Evolutionary conservation across 371 early-diverging fungal genomes (phyloP).

Genomic region (Nosema muscidifuracis): DNA sequence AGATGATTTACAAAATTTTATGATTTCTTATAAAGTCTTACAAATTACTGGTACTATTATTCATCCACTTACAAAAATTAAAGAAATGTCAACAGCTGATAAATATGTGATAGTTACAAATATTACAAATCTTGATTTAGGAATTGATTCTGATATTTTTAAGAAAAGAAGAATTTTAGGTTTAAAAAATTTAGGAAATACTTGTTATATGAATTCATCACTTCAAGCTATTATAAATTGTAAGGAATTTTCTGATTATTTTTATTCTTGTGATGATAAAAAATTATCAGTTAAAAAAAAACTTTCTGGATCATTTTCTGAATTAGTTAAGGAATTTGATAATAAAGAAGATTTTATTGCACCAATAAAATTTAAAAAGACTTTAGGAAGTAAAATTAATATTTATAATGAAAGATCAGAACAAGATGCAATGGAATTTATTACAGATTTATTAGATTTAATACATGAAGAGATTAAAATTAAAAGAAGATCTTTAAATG

Average conservation of each 20-base stretch:
- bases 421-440: conserved; percentile 71
- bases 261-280: conserved; percentile 25
- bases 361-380: conserved; percentile 36
- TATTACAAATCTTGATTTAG: neutral
- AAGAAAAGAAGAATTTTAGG: conserved; percentile 59
- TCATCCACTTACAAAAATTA: conserved; percentile 20
- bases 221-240: conserved; percentile 83
- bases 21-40: conserved; percentile 1
- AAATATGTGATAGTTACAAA: conserved; percentile 6
- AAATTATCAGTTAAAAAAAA: conserved; percentile 66
- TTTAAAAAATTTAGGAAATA: conserved; percentile 78
- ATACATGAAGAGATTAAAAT: conserved; percentile 68
- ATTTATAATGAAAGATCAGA: conserved; percentile 69
- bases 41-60: conserved; percentile 6
- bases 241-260: conserved; percentile 71
- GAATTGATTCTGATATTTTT: neutral
- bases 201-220: conserved; percentile 92
- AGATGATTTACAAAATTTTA: conserved; percentile 1
- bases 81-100: neutral
- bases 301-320: conserved; percentile 69
- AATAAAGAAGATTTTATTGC: conserved; percentile 47
- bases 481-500: neutral
- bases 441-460: conserved; percentile 68
- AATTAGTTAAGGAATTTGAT: conserved; percentile 68
- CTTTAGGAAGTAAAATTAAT: conserved; percentile 62